Evolutionary conservation across 768 basidiomycete genomes (phyloP), one percentile per base, ranked within the genome.

Genomic region (Pholiota microspora): DNA sequence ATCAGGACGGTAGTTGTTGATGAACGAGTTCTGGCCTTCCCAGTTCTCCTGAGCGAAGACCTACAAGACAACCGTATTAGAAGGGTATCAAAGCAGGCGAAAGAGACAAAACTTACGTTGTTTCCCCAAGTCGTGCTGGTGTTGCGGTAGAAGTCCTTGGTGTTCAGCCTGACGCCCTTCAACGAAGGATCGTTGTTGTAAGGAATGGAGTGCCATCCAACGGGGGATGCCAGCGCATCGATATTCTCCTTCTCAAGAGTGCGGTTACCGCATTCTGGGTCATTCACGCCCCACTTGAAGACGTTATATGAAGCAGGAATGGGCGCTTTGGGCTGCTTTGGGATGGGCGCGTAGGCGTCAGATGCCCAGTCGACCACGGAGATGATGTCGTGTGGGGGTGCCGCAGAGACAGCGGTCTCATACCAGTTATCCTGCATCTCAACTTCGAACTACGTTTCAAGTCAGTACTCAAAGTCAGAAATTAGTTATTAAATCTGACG

Each of bases 361-460:
- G 89, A 87, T 0, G 88, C 94, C 95, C 94, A 98, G 67, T 98
- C 96, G 57, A 96, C 91, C 32, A 95, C 92, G 24, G 88, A 86
- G 63, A 98, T 73, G 60, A 94, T 86, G 57, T 85, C 80, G 66
- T 93, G 86, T 23, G 92, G 89, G n/a, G 78, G 69, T 25, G 73
- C 67, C 1, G 83, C 85, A 9, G 89, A 86, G 36, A 99, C 86
- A 18, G 91, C 80, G 3, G 93, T 83, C 69, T 98, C 94, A 62
- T 98, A 98, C 92, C 92, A 96, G 71, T 94, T 98, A 72, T 97
- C 86, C 65, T 86, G 66, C 89, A 96, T 92, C 78, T 94, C 89
- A 42, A 96, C 88, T 66, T 94, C 92, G 63, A 94, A 89, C 85
- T 88, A 53, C n/a, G n/a, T n/a, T n/a, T n/a, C 15, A 42, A n/a